Conservation (phyloP, 2,329 filamentous ascomycete species). For the Cercospora zeina region DNA sequence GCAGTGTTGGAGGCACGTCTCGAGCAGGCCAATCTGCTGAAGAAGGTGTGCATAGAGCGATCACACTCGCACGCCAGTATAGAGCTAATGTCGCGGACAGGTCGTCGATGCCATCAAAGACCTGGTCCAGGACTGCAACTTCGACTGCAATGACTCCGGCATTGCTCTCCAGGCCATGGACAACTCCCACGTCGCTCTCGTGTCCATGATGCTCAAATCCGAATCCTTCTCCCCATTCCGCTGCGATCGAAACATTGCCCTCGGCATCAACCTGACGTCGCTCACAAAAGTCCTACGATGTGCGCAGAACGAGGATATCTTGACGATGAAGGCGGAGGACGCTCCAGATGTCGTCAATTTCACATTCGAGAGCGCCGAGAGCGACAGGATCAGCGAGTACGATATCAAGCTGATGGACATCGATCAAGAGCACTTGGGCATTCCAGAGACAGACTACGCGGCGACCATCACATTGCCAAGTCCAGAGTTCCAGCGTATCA, state of each 20-base stretch:
- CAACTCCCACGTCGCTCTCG: constrained; percentile 98
- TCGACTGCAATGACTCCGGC: constrained; percentile 99
- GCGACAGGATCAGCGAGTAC: constrained; percentile 94
- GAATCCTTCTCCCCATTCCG: constrained; percentile 93
- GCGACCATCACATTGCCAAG: constrained; percentile 88
- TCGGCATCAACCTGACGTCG: constrained; percentile 94
- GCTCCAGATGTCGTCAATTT: constrained; percentile 93
- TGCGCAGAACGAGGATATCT: constrained; percentile 88
- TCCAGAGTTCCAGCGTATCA: constrained; percentile 90
- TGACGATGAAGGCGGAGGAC: constrained; percentile 97
- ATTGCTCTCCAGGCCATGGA: constrained; percentile 99
- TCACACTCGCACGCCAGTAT: too few species aligned
- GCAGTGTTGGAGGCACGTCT: constrained; percentile 94
- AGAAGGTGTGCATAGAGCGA: constrained; percentile 68
- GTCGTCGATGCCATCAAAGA: constrained; percentile 99
- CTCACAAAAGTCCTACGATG: constrained; percentile 96
- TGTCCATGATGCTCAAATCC: constrained; percentile 97
- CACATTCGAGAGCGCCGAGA: constrained; percentile 85
- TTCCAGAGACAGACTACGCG: constrained; percentile 97
- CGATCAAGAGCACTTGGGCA: constrained; percentile 98
- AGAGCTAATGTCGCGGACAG: constrained; percentile 50
- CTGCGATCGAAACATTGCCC: constrained; percentile 97
- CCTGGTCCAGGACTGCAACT: constrained; percentile 99
- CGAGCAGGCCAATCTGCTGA: constrained; percentile 88
- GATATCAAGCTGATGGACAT: constrained; percentile 99